Conservation (phyloP, 768 basidiomycete genomes). For the Mycena galericulata region DNA sequence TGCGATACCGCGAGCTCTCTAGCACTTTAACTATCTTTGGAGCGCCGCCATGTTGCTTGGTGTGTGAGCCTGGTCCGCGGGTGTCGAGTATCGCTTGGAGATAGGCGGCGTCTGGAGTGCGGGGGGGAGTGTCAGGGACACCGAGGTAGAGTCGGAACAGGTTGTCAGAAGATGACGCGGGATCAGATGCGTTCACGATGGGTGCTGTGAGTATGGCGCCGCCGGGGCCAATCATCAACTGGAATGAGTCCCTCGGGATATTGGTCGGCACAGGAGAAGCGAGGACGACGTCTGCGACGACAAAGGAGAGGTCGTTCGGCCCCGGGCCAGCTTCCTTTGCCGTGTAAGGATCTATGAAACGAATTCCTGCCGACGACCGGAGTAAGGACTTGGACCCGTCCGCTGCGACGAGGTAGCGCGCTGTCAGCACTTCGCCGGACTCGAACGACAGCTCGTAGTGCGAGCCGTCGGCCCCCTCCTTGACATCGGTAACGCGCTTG, state of each 20-base stretch:
- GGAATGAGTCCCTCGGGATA: slow-evolving; percentile 1
- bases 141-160: slow-evolving; percentile 28
- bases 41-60: background rate
- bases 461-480: slow-evolving; percentile 34
- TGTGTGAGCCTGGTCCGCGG: slow-evolving; percentile 20
- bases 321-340: slow-evolving; percentile 10
- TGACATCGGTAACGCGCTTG: slow-evolving; percentile 47
- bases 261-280: background rate
- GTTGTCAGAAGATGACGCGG: background rate
- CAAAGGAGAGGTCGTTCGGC: slow-evolving; percentile 13
- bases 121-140: slow-evolving; percentile 23
- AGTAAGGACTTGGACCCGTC: slow-evolving; percentile 53
- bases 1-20: slow-evolving; percentile 55
- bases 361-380: slow-evolving; percentile 36
- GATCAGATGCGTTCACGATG: background rate
- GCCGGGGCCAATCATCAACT: slow-evolving; percentile 22
- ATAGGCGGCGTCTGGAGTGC: slow-evolving; percentile 16
- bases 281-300: slow-evolving; percentile 14
- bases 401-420: slow-evolving; percentile 58
- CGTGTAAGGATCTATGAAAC: slow-evolving; percentile 13
- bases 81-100: slow-evolving; percentile 26
- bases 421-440: slow-evolving; percentile 49
- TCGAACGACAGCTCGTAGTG: slow-evolving; percentile 51
- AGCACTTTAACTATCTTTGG: slow-evolving; percentile 40
- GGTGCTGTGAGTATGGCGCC: slow-evolving; percentile 25